phyloP scores from a whole-genome alignment of 1,284 basidiomycete species.

The Leucoagaricus sp. region DNA sequence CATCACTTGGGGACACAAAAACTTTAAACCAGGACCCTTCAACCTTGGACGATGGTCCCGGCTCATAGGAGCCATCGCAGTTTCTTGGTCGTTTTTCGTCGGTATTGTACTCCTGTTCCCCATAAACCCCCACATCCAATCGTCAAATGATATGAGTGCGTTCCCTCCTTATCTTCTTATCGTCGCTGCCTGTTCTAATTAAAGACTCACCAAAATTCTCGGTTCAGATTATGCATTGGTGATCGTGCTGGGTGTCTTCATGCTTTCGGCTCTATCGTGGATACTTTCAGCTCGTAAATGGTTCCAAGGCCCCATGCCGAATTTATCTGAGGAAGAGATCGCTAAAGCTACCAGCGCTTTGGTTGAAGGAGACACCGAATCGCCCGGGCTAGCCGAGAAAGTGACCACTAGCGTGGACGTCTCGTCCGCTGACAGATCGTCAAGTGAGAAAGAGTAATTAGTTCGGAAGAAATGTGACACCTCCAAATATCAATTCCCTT shows the following conservation, averaged over 20 bases:
- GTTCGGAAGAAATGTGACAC: no score
- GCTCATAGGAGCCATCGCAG: conserved; percentile 54
- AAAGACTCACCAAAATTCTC: background rate
- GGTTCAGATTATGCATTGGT: conserved; percentile 63
- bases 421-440: no score
- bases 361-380: background rate
- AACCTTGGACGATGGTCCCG: conserved; percentile 55
- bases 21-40: conserved; percentile 55
- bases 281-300: conserved; percentile 64
- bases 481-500: no score
- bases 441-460: no score
- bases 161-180: background rate
- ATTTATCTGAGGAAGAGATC: conserved; percentile 27
- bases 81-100: conserved; percentile 63
- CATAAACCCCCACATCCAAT: conserved; percentile 31
- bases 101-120: conserved; percentile 59
- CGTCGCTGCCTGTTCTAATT: no score
- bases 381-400: no score
- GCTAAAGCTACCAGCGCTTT: background rate
- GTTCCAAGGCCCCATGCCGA: conserved; percentile 69
- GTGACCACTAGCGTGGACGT: no score
- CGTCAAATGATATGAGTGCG: conserved; percentile 50
- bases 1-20: conserved; percentile 57
- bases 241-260: conserved; percentile 62
- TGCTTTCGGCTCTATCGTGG: conserved; percentile 67